These are phyloP conservation scores for Penicillium canariense DNA, from an alignment of 495 filamentous ascomycete genomes.

Conservation along the genomic window DNA sequence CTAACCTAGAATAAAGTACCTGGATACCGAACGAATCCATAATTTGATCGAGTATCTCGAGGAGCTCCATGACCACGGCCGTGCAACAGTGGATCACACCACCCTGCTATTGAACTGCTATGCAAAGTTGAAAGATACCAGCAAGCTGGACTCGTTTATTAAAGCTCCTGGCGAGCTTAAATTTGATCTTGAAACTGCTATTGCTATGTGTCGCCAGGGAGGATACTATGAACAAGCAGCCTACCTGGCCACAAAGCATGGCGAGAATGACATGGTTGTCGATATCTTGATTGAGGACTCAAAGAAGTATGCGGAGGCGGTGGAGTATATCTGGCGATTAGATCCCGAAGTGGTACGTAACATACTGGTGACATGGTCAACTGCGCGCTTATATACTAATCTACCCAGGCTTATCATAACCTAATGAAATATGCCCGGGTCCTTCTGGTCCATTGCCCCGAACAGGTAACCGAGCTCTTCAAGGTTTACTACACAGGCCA, in stretches of 20 bases:
- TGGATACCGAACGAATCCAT: slow-evolving; percentile 94
- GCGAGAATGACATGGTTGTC: slow-evolving; percentile 89
- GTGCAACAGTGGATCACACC: slow-evolving; percentile 93
- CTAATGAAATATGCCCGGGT: slow-evolving; percentile 95
- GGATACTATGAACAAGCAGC: slow-evolving; percentile 98
- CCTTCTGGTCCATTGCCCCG: slow-evolving; percentile 77
- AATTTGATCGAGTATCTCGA: slow-evolving; percentile 98
- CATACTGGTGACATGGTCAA: neutral
- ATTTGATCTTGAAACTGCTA: slow-evolving; percentile 96
- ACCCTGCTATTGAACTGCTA: slow-evolving; percentile 95
- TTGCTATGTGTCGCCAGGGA: slow-evolving; percentile 95
- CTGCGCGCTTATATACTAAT: slow-evolving; percentile 3
- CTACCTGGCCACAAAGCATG: slow-evolving; percentile 89
- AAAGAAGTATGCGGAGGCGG: slow-evolving; percentile 79
- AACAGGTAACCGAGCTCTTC: slow-evolving; percentile 78
- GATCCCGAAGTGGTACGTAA: slow-evolving; percentile 73
- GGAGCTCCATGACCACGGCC: slow-evolving; percentile 91
- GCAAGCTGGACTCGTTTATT: slow-evolving; percentile 94
- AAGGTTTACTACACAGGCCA: slow-evolving; percentile 89
- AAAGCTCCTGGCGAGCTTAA: slow-evolving; percentile 92
- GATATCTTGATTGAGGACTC: slow-evolving; percentile 95
- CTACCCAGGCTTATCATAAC: slow-evolving; percentile 71
- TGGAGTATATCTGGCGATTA: slow-evolving; percentile 85
- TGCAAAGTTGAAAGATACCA: slow-evolving; percentile 92
- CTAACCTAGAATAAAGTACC: slow-evolving; percentile 55